phyloP scores from a whole-genome alignment of 139 green algal genomes.

The Chlamydomonas eustigma region DNA sequence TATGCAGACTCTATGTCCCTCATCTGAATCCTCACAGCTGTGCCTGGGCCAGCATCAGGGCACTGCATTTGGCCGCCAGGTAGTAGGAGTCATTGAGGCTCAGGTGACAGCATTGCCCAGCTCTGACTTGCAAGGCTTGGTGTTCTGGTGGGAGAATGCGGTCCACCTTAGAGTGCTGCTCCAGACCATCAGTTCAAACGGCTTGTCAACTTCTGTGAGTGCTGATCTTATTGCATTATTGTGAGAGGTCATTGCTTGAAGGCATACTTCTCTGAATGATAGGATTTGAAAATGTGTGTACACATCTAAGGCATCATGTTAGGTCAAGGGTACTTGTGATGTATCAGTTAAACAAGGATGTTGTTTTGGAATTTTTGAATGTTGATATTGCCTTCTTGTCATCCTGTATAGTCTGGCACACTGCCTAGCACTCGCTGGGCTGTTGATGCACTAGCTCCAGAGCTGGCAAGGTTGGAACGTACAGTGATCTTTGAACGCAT shows the following conservation, averaged over 20 bases:
- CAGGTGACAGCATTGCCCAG: slow-evolving; percentile 18
- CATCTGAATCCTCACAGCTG: neutral
- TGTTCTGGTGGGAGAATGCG: slow-evolving; percentile 51
- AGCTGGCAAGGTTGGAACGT: slow-evolving; percentile 52
- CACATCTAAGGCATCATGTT: too few relatives aligned
- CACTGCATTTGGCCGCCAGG: slow-evolving; percentile 51
- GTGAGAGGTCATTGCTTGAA: too few relatives aligned
- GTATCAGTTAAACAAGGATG: neutral
- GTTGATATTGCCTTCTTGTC: too few relatives aligned
- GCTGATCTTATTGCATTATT: too few relatives aligned
- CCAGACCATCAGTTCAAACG: slow-evolving; percentile 7
- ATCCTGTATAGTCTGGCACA: too few relatives aligned
- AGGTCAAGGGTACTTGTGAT: neutral
- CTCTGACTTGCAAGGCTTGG: slow-evolving; percentile 36
- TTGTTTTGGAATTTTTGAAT: neutral
- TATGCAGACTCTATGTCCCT: neutral
- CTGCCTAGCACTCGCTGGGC: neutral
- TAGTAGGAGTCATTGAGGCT: slow-evolving; percentile 42
- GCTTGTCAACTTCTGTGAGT: neutral
- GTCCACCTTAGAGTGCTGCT: slow-evolving; percentile 48
- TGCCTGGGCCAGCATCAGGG: slow-evolving; percentile 24
- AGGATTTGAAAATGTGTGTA: too few relatives aligned
- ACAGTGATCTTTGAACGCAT: slow-evolving; percentile 13
- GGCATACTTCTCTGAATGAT: too few relatives aligned
- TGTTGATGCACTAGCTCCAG: slow-evolving; percentile 14